Conservation (phyloP, 768 basidiomycete species). For the Lactarius sp. region DNA sequence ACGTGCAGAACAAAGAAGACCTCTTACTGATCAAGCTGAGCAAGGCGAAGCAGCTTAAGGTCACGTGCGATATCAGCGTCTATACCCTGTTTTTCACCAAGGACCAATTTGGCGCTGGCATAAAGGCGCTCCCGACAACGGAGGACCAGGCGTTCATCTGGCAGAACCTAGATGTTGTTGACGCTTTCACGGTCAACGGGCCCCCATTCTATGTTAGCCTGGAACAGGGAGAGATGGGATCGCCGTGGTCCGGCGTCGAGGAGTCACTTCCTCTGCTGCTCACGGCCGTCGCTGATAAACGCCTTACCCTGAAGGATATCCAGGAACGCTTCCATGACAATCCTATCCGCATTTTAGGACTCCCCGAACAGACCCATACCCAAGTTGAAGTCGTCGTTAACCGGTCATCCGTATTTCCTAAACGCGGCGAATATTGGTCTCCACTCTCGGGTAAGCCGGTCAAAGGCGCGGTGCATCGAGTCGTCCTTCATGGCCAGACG, state of each 20-base stretch:
- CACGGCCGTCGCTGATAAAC: constrained; percentile 75
- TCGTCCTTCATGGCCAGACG: constrained; percentile 85
- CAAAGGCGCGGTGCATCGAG: constrained; percentile 80
- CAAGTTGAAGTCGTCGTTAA: constrained; percentile 91
- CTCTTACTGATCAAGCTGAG: constrained; percentile 86
- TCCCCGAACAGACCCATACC: constrained; percentile 81
- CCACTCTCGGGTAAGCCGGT: constrained; percentile 62
- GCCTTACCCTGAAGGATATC: constrained; percentile 78
- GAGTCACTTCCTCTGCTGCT: constrained; percentile 87
- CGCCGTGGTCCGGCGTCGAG: constrained; percentile 73
- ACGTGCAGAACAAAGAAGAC: constrained; percentile 83
- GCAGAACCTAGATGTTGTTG: constrained; percentile 78
- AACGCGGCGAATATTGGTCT: constrained; percentile 65
- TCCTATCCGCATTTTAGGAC: constrained; percentile 84
- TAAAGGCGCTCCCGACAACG: constrained; percentile 58
- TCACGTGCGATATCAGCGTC: constrained; percentile 93
- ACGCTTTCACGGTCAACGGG: constrained; percentile 87
- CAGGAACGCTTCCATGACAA: constrained; percentile 84
- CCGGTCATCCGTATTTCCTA: constrained; percentile 55
- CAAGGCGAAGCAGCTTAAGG: constrained; percentile 90
- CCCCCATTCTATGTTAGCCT: constrained; percentile 71
- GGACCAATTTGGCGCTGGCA: constrained; percentile 56
- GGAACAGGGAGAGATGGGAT: constrained; percentile 54
- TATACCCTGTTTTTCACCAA: constrained; percentile 85
- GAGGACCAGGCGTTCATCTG: constrained; percentile 82